Evolutionary conservation across 1,284 basidiomycete species (phyloP).

Genomic region (Irpex lacteus): DNA sequence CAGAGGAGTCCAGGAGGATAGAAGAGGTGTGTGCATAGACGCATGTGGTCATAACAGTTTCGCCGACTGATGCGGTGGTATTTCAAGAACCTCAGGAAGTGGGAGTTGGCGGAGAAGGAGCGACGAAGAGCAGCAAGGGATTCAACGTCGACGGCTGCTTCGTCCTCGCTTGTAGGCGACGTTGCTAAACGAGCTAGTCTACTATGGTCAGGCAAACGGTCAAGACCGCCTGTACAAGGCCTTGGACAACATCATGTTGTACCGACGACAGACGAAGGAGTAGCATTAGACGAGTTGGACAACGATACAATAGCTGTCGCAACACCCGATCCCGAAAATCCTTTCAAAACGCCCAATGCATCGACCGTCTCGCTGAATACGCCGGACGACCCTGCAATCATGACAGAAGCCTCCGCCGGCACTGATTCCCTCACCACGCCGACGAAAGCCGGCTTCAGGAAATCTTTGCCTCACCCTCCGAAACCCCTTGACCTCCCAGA

Average conservation of each 20-base stretch:
- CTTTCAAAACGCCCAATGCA: constrained; percentile 49
- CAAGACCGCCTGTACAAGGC: constrained; percentile 25
- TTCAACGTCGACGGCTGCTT: constrained; percentile 31
- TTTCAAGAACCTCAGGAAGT: constrained; percentile 61
- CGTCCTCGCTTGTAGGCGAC: constrained; percentile 49
- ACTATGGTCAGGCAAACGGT: constrained; percentile 38
- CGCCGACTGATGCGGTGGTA: neutral
- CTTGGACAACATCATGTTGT: constrained; percentile 32
- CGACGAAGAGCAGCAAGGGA: constrained; percentile 64
- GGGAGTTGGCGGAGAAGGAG: constrained; percentile 71
- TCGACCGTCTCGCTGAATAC: constrained; percentile 44
- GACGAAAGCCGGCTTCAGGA: neutral
- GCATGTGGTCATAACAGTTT: neutral
- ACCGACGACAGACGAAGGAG: constrained; percentile 46
- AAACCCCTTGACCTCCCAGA: constrained; percentile 55
- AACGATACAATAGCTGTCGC: constrained; percentile 28
- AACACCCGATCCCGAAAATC: constrained; percentile 45
- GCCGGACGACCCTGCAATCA: constrained; percentile 29
- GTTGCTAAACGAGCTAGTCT: constrained; percentile 55
- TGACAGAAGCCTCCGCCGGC: constrained; percentile 26
- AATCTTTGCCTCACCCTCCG: constrained; percentile 38
- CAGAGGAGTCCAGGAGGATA: constrained; percentile 61
- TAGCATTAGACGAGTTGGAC: constrained; percentile 49
- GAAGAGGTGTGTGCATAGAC: constrained; percentile 53
- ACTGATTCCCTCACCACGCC: neutral